A percentile compares a stretch with the other conserved stretches of the same genome.
Evolutionary conservation across 2,329 filamentous ascomycete genomes (phyloP).

Genomic region (Talaromyces funiculosus): DNA sequence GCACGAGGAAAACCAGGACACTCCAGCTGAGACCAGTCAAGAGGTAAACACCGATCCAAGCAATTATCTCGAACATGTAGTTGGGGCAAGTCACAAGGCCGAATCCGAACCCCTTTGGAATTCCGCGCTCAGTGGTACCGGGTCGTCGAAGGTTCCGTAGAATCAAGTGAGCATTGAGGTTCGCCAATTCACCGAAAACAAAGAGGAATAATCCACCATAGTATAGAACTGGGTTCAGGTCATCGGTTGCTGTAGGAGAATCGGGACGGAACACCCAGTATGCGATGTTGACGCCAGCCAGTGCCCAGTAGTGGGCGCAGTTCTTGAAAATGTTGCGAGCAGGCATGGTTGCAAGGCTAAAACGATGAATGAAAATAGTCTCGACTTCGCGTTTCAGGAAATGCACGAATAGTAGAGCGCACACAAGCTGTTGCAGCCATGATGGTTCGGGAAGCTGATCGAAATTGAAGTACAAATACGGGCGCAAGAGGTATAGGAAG

Average conservation of each 20-base stretch:
- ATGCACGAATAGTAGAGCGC: slow-evolving; percentile 70
- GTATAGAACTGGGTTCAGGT: slow-evolving; percentile 50
- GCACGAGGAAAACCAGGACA: slow-evolving; percentile 67
- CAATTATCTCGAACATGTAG: slow-evolving; percentile 86
- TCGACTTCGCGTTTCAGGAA: slow-evolving; percentile 95
- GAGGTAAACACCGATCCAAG: slow-evolving; percentile 78
- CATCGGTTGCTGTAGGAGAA: slow-evolving; percentile 56
- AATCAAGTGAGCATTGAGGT: slow-evolving; percentile 73
- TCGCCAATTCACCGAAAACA: slow-evolving; percentile 70
- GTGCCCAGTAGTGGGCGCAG: slow-evolving; percentile 85
- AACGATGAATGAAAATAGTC: slow-evolving; percentile 90
- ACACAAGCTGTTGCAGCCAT: slow-evolving; percentile 65
- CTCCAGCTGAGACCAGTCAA: slow-evolving; percentile 69
- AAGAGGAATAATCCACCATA: slow-evolving; percentile 67
- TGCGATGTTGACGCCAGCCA: slow-evolving; percentile 74
- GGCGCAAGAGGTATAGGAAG: slow-evolving; percentile 63
- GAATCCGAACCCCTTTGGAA: slow-evolving; percentile 82
- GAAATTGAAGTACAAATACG: slow-evolving; percentile 61
- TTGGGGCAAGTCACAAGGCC: slow-evolving; percentile 88
- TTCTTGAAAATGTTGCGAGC: slow-evolving; percentile 88
- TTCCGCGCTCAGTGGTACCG: slow-evolving; percentile 79
- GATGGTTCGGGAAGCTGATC: slow-evolving; percentile 50
- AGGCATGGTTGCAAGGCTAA: slow-evolving; percentile 93
- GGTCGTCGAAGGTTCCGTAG: slow-evolving; percentile 70
- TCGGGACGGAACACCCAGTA: slow-evolving; percentile 78